Evolutionary conservation across 805 yeast genomes (phyloP).

Genomic region (Wickerhamomyces queroliae): DNA sequence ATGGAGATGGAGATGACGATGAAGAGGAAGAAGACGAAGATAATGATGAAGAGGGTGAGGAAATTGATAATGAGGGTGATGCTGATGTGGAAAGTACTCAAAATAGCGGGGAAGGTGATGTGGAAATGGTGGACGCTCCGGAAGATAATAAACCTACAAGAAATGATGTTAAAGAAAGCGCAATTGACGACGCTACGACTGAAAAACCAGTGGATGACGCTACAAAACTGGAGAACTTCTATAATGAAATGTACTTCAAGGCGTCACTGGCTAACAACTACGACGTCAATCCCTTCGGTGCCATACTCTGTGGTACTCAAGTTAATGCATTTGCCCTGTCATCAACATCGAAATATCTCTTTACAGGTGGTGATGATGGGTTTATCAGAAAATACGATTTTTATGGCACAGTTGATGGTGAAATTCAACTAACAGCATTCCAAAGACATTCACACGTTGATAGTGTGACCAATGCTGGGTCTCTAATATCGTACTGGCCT

Average conservation of each 20-base stretch:
- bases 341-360: constrained; percentile 77
- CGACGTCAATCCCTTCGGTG: constrained; percentile 80
- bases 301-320: constrained; percentile 75
- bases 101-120: constrained; percentile 12
- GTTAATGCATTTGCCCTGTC: constrained; percentile 76
- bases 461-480: constrained; percentile 79
- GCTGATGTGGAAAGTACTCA: constrained; percentile 5
- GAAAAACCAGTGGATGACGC: constrained; percentile 13
- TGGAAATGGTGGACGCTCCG: constrained; percentile 16
- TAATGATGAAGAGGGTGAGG: constrained; percentile 20
- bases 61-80: constrained; percentile 10
- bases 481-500: constrained; percentile 85
- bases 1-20: constrained; percentile 17
- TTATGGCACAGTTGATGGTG: constrained; percentile 79
- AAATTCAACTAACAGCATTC: constrained; percentile 79
- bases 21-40: constrained; percentile 24
- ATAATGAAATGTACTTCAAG: constrained; percentile 31
- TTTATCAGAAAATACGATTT: constrained; percentile 87
- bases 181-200: constrained; percentile 9
- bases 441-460: constrained; percentile 89
- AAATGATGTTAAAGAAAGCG: constrained; percentile 3
- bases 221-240: constrained; percentile 14
- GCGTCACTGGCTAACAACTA: constrained; percentile 48
- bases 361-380: constrained; percentile 96
- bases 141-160: constrained; percentile 4